Evolutionary conservation across 345 rosid species (phyloP).

Genomic region (Viola odorata): DNA sequence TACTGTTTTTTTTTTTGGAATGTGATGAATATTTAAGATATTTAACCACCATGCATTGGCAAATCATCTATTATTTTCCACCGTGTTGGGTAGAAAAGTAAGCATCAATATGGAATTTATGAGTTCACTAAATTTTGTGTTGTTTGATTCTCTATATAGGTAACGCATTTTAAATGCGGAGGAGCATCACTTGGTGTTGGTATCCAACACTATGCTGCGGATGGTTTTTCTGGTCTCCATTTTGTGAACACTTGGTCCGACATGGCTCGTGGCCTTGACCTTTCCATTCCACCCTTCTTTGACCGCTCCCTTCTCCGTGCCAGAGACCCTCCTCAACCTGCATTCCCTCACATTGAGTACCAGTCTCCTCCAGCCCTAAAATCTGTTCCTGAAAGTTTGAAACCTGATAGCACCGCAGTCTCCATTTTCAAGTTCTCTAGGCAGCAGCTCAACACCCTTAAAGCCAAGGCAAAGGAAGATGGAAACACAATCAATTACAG

Average conservation of each 20-base stretch:
- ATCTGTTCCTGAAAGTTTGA: background rate
- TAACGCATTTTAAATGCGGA: slow-evolving; percentile 86
- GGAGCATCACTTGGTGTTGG: slow-evolving; percentile 98
- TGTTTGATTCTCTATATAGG: slow-evolving; percentile 31
- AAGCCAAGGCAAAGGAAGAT: slow-evolving; percentile 70
- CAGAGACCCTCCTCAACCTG: slow-evolving; percentile 78
- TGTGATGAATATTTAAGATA: too few relatives aligned
- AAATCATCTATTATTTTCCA: too few relatives aligned
- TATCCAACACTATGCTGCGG: slow-evolving; percentile 92
- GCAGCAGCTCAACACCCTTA: slow-evolving; percentile 63
- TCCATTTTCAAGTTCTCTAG: slow-evolving; percentile 65
- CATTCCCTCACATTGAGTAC: slow-evolving; percentile 70
- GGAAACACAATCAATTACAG: slow-evolving; percentile 68
- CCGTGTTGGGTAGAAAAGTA: too few relatives aligned
- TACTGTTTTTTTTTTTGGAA: too few relatives aligned
- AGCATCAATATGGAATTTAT: too few relatives aligned
- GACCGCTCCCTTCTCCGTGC: slow-evolving; percentile 80
- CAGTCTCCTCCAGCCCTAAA: slow-evolving; percentile 76
- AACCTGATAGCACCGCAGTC: slow-evolving; percentile 41
- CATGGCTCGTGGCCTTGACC: slow-evolving; percentile 83
- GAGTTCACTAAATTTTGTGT: background rate
- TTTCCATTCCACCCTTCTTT: slow-evolving; percentile 65
- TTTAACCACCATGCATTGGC: too few relatives aligned
- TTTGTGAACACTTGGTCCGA: slow-evolving; percentile 93
- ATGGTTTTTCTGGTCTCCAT: slow-evolving; percentile 94